Conservation (phyloP, 257 asterid species). For the Solanum pimpinellifolium region DNA sequence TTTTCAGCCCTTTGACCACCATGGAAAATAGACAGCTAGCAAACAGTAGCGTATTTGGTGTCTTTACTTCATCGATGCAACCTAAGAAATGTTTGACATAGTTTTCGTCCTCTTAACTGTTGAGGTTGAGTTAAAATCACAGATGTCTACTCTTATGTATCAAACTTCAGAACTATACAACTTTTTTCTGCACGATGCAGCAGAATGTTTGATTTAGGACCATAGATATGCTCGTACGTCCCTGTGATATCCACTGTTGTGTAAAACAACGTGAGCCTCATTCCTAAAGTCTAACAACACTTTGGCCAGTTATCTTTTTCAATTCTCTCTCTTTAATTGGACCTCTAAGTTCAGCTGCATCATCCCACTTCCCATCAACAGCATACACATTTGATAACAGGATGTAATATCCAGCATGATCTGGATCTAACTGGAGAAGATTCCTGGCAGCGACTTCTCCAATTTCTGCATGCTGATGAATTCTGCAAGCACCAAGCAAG, state of each 20-base stretch:
- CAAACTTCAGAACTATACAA: background rate
- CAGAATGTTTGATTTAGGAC: constrained; percentile 1
- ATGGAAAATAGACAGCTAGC: background rate
- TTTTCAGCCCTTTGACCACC: background rate
- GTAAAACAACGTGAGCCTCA: constrained; percentile 15
- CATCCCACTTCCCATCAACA: constrained; percentile 46
- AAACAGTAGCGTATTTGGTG: background rate
- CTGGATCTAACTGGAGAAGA: constrained; percentile 22
- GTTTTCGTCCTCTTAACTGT: background rate
- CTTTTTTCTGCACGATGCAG: background rate
- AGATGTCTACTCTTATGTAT: background rate
- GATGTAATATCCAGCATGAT: constrained; percentile 37
- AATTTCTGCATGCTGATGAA: constrained; percentile 38
- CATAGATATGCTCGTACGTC: constrained; percentile 9
- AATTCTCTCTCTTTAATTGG: constrained; percentile 28
- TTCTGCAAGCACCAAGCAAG: constrained; percentile 51
- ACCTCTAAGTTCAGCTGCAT: constrained; percentile 41
- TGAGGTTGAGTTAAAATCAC: background rate
- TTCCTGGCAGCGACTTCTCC: constrained; percentile 54
- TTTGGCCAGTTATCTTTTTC: constrained; percentile 37
- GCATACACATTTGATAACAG: constrained; percentile 57
- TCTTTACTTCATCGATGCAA: background rate
- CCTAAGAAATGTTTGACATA: background rate
- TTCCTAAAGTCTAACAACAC: constrained; percentile 26
- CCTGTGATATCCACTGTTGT: constrained; percentile 26